Percentiles rank a stretch among this genome's conserved stretches.
phyloP scores from a whole-genome alignment of 139 green algal genomes.

The Picochlorum sp. region DNA sequence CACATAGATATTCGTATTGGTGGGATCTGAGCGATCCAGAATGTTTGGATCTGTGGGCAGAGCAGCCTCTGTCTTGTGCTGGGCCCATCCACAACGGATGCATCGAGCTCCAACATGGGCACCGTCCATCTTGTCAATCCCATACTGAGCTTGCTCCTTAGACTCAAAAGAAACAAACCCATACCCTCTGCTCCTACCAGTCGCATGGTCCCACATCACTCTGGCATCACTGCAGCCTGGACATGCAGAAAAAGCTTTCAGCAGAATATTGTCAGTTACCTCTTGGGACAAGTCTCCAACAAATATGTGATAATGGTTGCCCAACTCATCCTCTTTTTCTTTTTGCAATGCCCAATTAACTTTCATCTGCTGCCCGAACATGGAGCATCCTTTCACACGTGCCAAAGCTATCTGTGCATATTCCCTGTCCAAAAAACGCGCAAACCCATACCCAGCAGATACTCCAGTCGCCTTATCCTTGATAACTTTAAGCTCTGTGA shows the following conservation, averaged over 20 bases:
- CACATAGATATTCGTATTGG: conserved; percentile 67
- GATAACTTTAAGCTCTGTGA: conserved; percentile 33
- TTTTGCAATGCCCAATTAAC: conserved; percentile 71
- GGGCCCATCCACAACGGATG: conserved; percentile 58
- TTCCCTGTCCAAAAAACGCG: conserved; percentile 30
- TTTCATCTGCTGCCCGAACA: conserved; percentile 49
- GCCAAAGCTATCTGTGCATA: conserved; percentile 18
- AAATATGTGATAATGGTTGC: conserved; percentile 54
- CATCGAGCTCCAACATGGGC: conserved; percentile 34
- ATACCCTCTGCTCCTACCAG: conserved; percentile 52
- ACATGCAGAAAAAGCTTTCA: conserved; percentile 18
- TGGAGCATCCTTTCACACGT: conserved; percentile 14
- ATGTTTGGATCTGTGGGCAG: not conserved
- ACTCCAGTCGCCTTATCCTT: conserved; percentile 41
- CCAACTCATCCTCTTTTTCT: conserved; percentile 47
- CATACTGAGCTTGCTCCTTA: conserved; percentile 39
- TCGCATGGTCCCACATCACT: conserved; percentile 69
- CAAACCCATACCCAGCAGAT: conserved; percentile 58
- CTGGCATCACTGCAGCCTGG: conserved; percentile 46
- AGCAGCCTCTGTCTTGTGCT: conserved; percentile 46
- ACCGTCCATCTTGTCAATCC: conserved; percentile 50
- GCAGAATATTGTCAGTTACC: conserved; percentile 25
- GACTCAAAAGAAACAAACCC: conserved; percentile 68
- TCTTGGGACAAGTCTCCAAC: conserved; percentile 56
- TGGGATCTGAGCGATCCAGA: conserved; percentile 31